Evolutionary conservation across 2,329 filamentous ascomycete genomes (phyloP).

Genomic region (Periconia sp.): DNA sequence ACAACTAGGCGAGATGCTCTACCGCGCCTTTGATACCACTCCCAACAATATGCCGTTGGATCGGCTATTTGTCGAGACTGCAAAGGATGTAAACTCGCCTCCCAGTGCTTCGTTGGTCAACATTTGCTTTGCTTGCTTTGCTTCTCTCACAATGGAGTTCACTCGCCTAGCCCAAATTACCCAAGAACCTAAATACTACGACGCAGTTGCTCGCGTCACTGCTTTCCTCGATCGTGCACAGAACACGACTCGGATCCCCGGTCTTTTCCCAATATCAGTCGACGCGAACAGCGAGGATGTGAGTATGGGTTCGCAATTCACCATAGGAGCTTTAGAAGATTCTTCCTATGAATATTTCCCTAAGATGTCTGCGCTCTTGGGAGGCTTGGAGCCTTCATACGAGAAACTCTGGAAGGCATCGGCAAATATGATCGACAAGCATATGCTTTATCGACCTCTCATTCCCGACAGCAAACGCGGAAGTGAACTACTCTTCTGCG

Average conservation of each 20-base stretch:
- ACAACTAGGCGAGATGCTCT: conserved; percentile 47
- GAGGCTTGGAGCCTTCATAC: conserved; percentile 50
- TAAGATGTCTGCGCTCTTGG: conserved; percentile 39
- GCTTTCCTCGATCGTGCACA: conserved; percentile 33
- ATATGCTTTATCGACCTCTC: conserved; percentile 53
- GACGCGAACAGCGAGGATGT: conserved; percentile 37
- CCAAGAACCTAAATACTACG: conserved; percentile 39
- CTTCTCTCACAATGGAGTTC: conserved; percentile 47
- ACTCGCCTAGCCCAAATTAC: conserved; percentile 42
- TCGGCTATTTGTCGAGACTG: conserved; percentile 43
- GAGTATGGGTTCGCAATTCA: conserved; percentile 30
- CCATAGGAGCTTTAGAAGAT: conserved; percentile 41
- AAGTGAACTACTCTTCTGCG: conserved; percentile 33
- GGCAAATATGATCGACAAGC: conserved; percentile 46
- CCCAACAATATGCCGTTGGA: conserved; percentile 47
- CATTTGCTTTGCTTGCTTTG: conserved; percentile 51
- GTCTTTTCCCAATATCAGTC: conserved; percentile 43
- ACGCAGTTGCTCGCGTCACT: conserved; percentile 38
- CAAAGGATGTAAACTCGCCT: conserved; percentile 24
- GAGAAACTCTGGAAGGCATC: conserved; percentile 59
- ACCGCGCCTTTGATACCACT: conserved; percentile 51
- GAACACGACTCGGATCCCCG: conserved; percentile 35
- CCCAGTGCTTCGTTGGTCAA: conserved; percentile 40
- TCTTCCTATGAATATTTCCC: conserved; percentile 44
- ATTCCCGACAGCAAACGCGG: conserved; percentile 28